A percentile compares a stretch with the other conserved stretches of the same genome.
These are phyloP conservation scores for Lasiodiplodia sp. DNA, from an alignment of 2,329 filamentous ascomycete species.

Conservation along the genomic window DNA sequence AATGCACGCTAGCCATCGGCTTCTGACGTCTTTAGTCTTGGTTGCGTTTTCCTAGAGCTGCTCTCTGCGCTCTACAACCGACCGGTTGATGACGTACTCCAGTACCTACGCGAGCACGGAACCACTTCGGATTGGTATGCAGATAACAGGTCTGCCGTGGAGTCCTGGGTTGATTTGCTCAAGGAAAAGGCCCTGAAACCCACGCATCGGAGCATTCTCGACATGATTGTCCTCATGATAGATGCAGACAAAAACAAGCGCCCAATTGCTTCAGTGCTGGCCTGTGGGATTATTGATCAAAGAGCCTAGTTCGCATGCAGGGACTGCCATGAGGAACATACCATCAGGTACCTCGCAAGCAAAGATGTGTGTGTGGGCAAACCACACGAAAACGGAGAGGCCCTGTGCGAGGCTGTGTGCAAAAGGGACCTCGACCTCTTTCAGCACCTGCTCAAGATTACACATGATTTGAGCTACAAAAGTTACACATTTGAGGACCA, in stretches of 20 bases:
- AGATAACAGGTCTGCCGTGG: background rate
- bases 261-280: background rate
- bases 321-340: background rate
- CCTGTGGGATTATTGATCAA: background rate
- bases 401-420: background rate
- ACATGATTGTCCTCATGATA: background rate
- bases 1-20: too few species aligned
- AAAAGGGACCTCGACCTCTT: background rate
- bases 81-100: background rate
- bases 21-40: background rate
- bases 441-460: background rate
- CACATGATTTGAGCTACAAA: background rate
- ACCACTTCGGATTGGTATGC: background rate
- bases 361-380: background rate
- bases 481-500: too few species aligned
- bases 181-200: background rate
- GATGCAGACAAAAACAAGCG: background rate
- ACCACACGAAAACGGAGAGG: background rate
- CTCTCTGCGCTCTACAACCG: background rate
- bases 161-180: background rate
- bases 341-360: background rate
- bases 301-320: background rate
- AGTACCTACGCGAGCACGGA: background rate
- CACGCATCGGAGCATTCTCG: background rate
- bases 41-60: conserved; percentile 9